Evolutionary conservation across 192 early-diverging fungal species (phyloP).

Genomic region (Dissophora ornata): DNA sequence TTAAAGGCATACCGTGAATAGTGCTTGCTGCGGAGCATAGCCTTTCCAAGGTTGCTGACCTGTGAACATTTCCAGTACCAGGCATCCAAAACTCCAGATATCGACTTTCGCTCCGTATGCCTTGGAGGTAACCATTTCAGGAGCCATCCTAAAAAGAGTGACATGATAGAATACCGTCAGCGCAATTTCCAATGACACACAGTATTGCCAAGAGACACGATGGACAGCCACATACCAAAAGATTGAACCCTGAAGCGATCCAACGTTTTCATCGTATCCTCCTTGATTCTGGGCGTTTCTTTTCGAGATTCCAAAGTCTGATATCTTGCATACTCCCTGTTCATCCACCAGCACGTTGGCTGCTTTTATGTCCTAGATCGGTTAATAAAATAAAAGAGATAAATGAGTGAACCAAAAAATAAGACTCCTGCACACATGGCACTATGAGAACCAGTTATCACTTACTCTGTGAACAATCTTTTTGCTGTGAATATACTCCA

Average conservation of each 20-base stretch:
- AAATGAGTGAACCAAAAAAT: not conserved
- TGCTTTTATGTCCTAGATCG: slow-evolving; percentile 80
- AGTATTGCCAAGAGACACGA: too few relatives aligned
- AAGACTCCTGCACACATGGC: too few relatives aligned
- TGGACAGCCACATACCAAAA: slow-evolving; percentile 64
- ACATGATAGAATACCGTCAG: too few relatives aligned
- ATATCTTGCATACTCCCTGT: slow-evolving; percentile 92
- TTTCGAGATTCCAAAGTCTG: slow-evolving; percentile 97
- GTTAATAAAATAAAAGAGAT: not conserved
- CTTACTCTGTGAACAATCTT: slow-evolving; percentile 78
- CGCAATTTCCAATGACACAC: too few relatives aligned
- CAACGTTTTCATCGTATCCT: slow-evolving; percentile 45
- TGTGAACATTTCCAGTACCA: slow-evolving; percentile 96
- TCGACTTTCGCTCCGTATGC: slow-evolving; percentile 94
- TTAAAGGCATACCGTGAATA: slow-evolving; percentile 70
- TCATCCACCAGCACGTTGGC: slow-evolving; percentile 84
- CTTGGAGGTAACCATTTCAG: slow-evolving; percentile 85
- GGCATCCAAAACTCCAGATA: slow-evolving; percentile 91
- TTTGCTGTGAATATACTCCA: slow-evolving; percentile 87
- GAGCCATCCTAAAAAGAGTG: slow-evolving; percentile 79
- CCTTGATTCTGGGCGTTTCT: slow-evolving; percentile 60
- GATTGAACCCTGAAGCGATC: slow-evolving; percentile 78
- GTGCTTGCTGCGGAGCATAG: slow-evolving; percentile 62
- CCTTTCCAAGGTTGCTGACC: slow-evolving; percentile 82
- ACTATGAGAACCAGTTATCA: too few relatives aligned